A percentile compares a stretch with the other conserved stretches of the same genome.
Evolutionary conservation across 306 rosid genomes (phyloP).

Genomic region (Astragalus membranaceus): DNA sequence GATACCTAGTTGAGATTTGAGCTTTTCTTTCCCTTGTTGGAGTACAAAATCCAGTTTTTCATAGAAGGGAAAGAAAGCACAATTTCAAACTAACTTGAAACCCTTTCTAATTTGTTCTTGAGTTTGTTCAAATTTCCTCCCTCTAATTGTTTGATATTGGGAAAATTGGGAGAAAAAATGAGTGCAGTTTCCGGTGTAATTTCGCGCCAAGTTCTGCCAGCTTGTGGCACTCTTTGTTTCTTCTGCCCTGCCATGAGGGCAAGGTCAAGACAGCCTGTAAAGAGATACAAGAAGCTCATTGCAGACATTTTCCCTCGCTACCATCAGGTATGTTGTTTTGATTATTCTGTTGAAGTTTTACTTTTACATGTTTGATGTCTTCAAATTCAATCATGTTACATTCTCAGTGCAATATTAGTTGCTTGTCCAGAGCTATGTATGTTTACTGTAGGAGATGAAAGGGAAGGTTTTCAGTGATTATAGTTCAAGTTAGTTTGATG

Average conservation of each 20-base stretch:
- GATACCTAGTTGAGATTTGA: slow-evolving; percentile 21
- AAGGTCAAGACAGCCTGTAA: slow-evolving; percentile 95
- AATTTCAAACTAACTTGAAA: slow-evolving; percentile 6
- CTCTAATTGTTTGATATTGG: not conserved
- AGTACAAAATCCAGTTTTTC: slow-evolving; percentile 9
- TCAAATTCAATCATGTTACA: not conserved
- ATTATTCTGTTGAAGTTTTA: not conserved
- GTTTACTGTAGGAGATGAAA: not conserved
- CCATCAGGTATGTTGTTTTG: slow-evolving; percentile 41
- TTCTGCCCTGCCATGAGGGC: slow-evolving; percentile 81
- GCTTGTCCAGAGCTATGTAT: not conserved
- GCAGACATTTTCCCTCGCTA: slow-evolving; percentile 84
- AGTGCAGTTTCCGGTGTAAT: slow-evolving; percentile 63
- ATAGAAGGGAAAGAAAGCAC: slow-evolving; percentile 55
- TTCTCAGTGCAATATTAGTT: slow-evolving; percentile 17
- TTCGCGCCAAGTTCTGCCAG: slow-evolving; percentile 90
- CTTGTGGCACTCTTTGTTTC: slow-evolving; percentile 82
- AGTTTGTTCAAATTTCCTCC: not conserved
- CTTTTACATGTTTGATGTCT: not conserved
- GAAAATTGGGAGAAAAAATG: slow-evolving; percentile 31
- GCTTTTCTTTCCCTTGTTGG: slow-evolving; percentile 64
- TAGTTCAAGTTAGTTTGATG: slow-evolving; percentile 6
- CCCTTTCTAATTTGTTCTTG: not conserved
- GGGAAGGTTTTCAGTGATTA: not conserved
- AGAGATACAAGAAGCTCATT: slow-evolving; percentile 97